These are phyloP conservation scores for Hysterium pulicare DNA, from an alignment of 2,329 filamentous ascomycete genomes.

Conservation along the genomic window DNA sequence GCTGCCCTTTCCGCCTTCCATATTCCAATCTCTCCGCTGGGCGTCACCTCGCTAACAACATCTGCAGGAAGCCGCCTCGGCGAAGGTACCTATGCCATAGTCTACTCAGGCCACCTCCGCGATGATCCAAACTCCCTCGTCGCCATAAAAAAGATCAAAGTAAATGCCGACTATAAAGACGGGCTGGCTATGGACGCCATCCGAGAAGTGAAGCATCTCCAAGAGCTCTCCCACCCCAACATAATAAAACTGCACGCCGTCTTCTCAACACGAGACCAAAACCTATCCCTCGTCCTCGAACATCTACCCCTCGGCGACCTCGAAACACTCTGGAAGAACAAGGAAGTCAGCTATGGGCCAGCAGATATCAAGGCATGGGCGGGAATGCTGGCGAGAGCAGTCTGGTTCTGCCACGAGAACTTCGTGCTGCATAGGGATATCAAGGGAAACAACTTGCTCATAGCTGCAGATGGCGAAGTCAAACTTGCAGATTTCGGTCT, in stretches of 20 bases:
- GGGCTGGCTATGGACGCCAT: conserved; percentile 93
- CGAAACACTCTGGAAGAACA: conserved; percentile 80
- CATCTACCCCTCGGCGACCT: conserved; percentile 91
- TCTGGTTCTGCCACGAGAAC: conserved; percentile 97
- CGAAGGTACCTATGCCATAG: conserved; percentile 94
- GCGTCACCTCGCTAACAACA: conserved; percentile 1
- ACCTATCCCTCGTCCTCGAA: conserved; percentile 92
- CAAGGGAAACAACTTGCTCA: conserved; percentile 96
- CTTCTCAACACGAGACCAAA: conserved; percentile 94
- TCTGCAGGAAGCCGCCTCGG: conserved; percentile 77
- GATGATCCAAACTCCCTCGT: conserved; percentile 69
- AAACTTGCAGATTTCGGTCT: conserved; percentile 98
- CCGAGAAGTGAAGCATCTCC: conserved; percentile 91
- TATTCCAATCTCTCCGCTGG: neutral
- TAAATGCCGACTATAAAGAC: conserved; percentile 81
- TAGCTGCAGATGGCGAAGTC: conserved; percentile 86
- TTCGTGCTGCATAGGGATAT: conserved; percentile 95
- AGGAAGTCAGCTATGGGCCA: conserved; percentile 74
- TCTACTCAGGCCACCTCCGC: conserved; percentile 82
- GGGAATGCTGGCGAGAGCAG: conserved; percentile 87
- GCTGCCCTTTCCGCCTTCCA: conserved; percentile 1
- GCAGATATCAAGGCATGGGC: conserved; percentile 98
- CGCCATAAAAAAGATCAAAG: conserved; percentile 91
- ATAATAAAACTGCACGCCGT: conserved; percentile 91
- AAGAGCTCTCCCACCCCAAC: conserved; percentile 91